A percentile compares a stretch with the other conserved stretches of the same genome.
These are phyloP conservation scores for Xylaria sp. DNA, from an alignment of 2,329 filamentous ascomycete species.

Conservation along the genomic window DNA sequence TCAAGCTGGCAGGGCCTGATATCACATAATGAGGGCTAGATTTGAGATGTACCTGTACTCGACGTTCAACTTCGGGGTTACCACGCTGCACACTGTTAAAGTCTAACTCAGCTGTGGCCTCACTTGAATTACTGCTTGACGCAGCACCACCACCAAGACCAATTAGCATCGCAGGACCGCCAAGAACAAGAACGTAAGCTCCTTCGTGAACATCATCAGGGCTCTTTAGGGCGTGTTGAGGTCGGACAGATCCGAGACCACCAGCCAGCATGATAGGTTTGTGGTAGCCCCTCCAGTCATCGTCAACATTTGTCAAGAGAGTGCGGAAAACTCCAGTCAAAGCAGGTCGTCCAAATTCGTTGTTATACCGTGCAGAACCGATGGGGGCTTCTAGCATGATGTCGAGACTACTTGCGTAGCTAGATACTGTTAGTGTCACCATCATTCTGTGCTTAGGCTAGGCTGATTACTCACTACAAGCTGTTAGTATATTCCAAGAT, in stretches of 20 bases:
- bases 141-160: slow-evolving; percentile 95
- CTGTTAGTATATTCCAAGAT: slow-evolving; percentile 20
- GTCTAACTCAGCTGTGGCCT: slow-evolving; percentile 90
- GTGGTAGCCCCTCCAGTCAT: slow-evolving; percentile 88
- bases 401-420: slow-evolving; percentile 89
- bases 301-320: slow-evolving; percentile 67
- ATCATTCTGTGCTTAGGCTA: background rate
- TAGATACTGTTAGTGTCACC: slow-evolving; percentile 24
- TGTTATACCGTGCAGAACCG: slow-evolving; percentile 95
- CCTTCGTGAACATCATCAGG: slow-evolving; percentile 82
- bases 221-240: slow-evolving; percentile 89
- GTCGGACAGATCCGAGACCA: slow-evolving; percentile 90
- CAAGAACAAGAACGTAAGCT: slow-evolving; percentile 88
- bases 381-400: slow-evolving; percentile 99
- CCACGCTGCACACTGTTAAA: slow-evolving; percentile 97
- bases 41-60: slow-evolving; percentile 72
- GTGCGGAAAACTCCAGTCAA: slow-evolving; percentile 93
- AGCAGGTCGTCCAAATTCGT: slow-evolving; percentile 90
- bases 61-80: slow-evolving; percentile 94
- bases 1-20: background rate
- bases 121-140: slow-evolving; percentile 87
- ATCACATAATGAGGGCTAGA: background rate
- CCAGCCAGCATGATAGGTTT: slow-evolving; percentile 92
- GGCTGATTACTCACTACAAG: slow-evolving; percentile 28
- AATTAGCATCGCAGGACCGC: slow-evolving; percentile 97